Percentiles rank a stretch among this genome's conserved stretches.
These are phyloP conservation scores for Smallanthus sonchifolius DNA, from an alignment of 129 eudicot species.

Conservation along the genomic window DNA sequence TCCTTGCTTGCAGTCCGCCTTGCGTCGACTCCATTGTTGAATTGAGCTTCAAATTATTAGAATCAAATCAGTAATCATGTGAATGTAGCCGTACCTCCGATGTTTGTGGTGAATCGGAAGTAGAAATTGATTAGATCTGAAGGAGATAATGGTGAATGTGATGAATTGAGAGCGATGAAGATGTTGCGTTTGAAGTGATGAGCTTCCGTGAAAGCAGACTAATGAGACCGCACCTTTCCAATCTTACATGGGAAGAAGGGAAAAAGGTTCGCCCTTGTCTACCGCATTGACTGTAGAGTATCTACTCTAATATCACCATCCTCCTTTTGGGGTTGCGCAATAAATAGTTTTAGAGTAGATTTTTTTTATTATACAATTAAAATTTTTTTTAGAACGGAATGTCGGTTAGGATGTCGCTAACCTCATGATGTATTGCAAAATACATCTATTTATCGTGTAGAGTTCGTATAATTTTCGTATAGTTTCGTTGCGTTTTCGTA, in stretches of 20 bases:
- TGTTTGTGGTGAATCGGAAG: neutral
- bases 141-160: neutral
- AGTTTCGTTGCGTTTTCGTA: too few species aligned
- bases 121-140: constrained; percentile 20
- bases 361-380: too few species aligned
- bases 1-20: constrained; percentile 33
- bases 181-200: constrained; percentile 4
- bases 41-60: neutral
- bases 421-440: too few species aligned
- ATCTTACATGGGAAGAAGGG: neutral
- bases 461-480: too few species aligned
- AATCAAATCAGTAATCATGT: constrained; percentile 3
- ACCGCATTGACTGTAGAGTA: neutral
- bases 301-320: too few species aligned
- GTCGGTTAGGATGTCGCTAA: too few species aligned
- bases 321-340: too few species aligned
- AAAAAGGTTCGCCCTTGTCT: constrained; percentile 5
- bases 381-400: too few species aligned
- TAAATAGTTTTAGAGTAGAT: too few species aligned
- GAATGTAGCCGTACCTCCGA: neutral
- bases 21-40: constrained; percentile 50
- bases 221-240: constrained; percentile 18
- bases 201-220: constrained; percentile 16
- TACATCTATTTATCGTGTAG: too few species aligned
- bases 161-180: neutral